These are phyloP conservation scores for Trametes pubescens DNA, from an alignment of 1,284 basidiomycete genomes.

Conservation along the genomic window DNA sequence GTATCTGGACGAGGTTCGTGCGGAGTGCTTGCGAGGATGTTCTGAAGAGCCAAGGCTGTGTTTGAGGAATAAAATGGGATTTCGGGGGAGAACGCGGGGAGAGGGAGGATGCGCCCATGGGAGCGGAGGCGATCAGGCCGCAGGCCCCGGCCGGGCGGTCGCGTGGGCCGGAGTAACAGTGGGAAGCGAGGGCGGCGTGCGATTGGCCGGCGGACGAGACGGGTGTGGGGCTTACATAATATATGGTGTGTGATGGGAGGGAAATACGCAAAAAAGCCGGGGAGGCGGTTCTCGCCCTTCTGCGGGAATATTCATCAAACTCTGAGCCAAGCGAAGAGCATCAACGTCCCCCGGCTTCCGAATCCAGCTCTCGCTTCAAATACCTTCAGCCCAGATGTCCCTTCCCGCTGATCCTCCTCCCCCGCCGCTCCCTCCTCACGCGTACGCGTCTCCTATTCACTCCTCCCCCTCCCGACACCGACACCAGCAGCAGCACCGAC, in stretches of 20 bases:
- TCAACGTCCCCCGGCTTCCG: slow-evolving; percentile 17
- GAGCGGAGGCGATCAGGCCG: background rate
- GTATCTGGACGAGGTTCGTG: slow-evolving; percentile 8
- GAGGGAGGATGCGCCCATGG: background rate
- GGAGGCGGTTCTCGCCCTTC: slow-evolving; percentile 5
- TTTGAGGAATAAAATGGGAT: background rate
- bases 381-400: slow-evolving; percentile 24
- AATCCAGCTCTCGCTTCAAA: slow-evolving; percentile 29
- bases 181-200: slow-evolving; percentile 1
- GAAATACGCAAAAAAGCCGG: slow-evolving; percentile 10
- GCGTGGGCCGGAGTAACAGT: slow-evolving; percentile 18
- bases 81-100: slow-evolving; percentile 1
- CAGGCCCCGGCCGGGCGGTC: slow-evolving; percentile 5
- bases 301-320: slow-evolving; percentile 27
- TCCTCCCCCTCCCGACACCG: slow-evolving; percentile 2
- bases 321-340: slow-evolving; percentile 21
- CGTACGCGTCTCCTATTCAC: slow-evolving; percentile 2
- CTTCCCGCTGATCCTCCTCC: slow-evolving; percentile 32
- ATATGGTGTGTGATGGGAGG: background rate
- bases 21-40: background rate
- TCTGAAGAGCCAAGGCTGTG: slow-evolving; percentile 7
- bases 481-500: background rate
- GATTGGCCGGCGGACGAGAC: slow-evolving; percentile 14
- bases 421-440: slow-evolving; percentile 9
- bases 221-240: slow-evolving; percentile 23